Conservation (phyloP, 2,329 filamentous ascomycete genomes). For the Emmonsia crescens region DNA sequence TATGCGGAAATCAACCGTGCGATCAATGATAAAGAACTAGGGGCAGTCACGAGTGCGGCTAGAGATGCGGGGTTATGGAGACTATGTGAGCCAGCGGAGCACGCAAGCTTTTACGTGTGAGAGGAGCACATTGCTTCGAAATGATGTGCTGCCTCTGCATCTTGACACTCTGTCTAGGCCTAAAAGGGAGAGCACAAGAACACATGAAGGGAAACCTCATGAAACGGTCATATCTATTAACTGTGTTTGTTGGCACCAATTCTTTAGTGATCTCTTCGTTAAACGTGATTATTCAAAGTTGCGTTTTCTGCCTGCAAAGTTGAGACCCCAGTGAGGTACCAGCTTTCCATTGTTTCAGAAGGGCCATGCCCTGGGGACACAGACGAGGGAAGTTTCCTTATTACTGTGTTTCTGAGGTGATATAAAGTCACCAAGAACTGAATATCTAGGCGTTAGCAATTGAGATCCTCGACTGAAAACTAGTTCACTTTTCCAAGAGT, state of each 20-base stretch:
- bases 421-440: background rate
- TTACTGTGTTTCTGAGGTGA: no score
- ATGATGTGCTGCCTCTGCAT: background rate
- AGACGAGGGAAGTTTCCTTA: background rate
- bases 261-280: no score
- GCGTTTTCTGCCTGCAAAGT: no score
- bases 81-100: slow-evolving; percentile 56
- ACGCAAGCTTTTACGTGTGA: slow-evolving; percentile 45
- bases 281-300: no score
- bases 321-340: no score
- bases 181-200: no score
- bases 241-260: no score
- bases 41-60: slow-evolving; percentile 55
- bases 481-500: background rate
- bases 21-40: slow-evolving; percentile 54
- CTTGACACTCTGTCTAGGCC: no score
- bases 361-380: background rate
- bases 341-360: no score
- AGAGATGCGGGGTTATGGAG: slow-evolving; percentile 64
- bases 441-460: background rate
- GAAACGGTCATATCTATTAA: no score
- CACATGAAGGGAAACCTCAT: no score
- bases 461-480: background rate
- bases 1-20: slow-evolving; percentile 73
- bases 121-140: background rate